Evolutionary conservation across 208 protist genomes (phyloP).

Genomic region (Tetramitus jugosus): DNA sequence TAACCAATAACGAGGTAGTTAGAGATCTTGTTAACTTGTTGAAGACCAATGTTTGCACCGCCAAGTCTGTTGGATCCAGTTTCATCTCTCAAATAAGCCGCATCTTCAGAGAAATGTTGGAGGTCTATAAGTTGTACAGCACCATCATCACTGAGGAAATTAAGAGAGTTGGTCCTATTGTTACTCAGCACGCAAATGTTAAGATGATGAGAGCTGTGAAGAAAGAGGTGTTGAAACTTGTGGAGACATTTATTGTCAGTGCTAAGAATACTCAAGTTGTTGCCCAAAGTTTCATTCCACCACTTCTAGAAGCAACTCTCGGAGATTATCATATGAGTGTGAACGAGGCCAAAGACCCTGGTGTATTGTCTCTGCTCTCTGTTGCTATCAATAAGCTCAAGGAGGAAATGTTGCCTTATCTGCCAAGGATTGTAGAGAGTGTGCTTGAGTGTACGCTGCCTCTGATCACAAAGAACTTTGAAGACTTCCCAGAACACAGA

Average conservation of each 20-base stretch:
- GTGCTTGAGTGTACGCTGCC: conserved; percentile 93
- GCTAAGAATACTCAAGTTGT: conserved; percentile 72
- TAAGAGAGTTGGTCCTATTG: conserved; percentile 28
- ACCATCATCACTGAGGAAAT: conserved; percentile 55
- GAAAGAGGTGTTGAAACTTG: conserved; percentile 82
- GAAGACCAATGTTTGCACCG: conserved; percentile 81
- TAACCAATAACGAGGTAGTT: conserved; percentile 55
- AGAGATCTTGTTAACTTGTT: conserved; percentile 79
- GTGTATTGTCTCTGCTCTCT: conserved; percentile 62
- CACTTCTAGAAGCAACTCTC: conserved; percentile 86
- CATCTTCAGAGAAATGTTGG: conserved; percentile 83
- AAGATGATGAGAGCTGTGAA: conserved; percentile 80
- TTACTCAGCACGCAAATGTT: conserved; percentile 36
- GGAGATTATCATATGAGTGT: conserved; percentile 82
- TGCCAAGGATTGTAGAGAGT: conserved; percentile 84
- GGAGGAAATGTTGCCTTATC: conserved; percentile 55
- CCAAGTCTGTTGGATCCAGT: conserved; percentile 65
- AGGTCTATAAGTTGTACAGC: conserved; percentile 83
- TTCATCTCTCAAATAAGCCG: conserved; percentile 86
- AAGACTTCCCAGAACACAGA: conserved; percentile 94
- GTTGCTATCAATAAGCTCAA: conserved; percentile 23
- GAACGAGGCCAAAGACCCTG: conserved; percentile 77
- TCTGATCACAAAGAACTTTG: conserved; percentile 92
- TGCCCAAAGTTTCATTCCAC: conserved; percentile 73
- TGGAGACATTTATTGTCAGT: conserved; percentile 82